Evolutionary conservation across 2,329 filamentous ascomycete genomes (phyloP).

Genomic region (Ceratocystis alfenasii): DNA sequence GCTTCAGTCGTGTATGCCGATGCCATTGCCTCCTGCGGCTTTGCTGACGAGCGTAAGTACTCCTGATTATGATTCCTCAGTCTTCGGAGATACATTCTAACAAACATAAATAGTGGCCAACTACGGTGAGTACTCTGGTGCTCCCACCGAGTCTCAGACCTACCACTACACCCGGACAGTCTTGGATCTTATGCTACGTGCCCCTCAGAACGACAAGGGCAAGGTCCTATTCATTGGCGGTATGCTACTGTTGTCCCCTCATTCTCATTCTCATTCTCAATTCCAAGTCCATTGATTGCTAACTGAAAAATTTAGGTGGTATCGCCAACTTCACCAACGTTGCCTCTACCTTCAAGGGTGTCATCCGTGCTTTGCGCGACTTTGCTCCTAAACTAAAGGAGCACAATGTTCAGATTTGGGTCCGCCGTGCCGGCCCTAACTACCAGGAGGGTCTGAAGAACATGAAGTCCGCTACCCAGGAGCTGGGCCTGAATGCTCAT

Average conservation of each 20-base stretch:
- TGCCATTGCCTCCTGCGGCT: conserved; percentile 91
- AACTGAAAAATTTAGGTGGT: conserved; percentile 38
- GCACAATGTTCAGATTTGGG: conserved; percentile 98
- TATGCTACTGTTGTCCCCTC: neutral
- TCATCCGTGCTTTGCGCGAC: conserved; percentile 90
- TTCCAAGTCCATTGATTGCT: neutral
- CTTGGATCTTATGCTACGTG: conserved; percentile 91
- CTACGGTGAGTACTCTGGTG: conserved; percentile 99
- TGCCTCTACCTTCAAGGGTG: conserved; percentile 98
- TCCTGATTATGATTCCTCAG: neutral
- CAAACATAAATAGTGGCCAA: conserved; percentile 54
- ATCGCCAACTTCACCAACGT: conserved; percentile 99
- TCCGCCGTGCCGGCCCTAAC: conserved; percentile 76
- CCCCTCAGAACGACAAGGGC: conserved; percentile 72
- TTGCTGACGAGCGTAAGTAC: conserved; percentile 59
- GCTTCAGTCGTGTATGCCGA: conserved; percentile 98
- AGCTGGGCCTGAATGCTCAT: conserved; percentile 66
- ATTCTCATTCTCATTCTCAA: neutral
- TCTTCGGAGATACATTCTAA: neutral
- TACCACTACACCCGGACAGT: conserved; percentile 98
- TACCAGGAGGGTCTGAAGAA: conserved; percentile 99
- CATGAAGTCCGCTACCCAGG: conserved; percentile 92
- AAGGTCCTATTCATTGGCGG: conserved; percentile 99
- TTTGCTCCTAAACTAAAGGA: conserved; percentile 74
- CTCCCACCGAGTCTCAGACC: conserved; percentile 95